phyloP scores from a whole-genome alignment of 2,329 filamentous ascomycete species.

The Ascochyta koolunga region DNA sequence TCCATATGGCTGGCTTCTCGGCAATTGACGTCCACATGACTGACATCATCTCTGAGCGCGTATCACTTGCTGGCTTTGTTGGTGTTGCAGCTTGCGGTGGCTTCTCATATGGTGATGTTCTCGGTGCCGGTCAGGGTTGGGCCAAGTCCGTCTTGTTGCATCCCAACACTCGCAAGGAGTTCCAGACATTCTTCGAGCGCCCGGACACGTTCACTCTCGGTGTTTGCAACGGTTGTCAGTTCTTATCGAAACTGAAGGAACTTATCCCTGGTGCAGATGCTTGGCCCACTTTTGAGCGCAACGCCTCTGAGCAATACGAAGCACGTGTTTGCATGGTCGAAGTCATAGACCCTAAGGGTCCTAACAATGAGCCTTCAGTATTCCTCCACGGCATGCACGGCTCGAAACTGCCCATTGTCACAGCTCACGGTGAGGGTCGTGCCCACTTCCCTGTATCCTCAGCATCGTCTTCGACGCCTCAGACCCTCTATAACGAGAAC shows the following conservation, averaged over 20 bases:
- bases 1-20: conserved; percentile 88
- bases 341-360: conserved; percentile 64
- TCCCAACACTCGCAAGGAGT: conserved; percentile 74
- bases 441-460: conserved; percentile 59
- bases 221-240: conserved; percentile 97
- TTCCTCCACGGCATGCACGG: conserved; percentile 91
- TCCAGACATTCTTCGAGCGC: conserved; percentile 83
- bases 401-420: conserved; percentile 80
- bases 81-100: conserved; percentile 95
- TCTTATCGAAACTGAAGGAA: conserved; percentile 81
- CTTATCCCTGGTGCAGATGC: conserved; percentile 81
- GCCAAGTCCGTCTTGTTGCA: conserved; percentile 91
- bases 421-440: conserved; percentile 89
- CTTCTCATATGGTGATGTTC: conserved; percentile 91
- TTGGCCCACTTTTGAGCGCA: conserved; percentile 89
- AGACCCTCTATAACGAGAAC: conserved; percentile 65
- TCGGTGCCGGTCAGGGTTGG: conserved; percentile 97
- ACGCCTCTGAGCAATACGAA: conserved; percentile 88
- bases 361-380: conserved; percentile 63
- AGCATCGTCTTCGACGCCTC: conserved; percentile 51
- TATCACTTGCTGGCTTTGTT: conserved; percentile 80
- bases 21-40: conserved; percentile 97
- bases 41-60: conserved; percentile 78
- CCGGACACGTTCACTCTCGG: conserved; percentile 90
- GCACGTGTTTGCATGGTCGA: conserved; percentile 85